Base-by-base conservation (phyloP, 2,329 filamentous ascomycete genomes). In the Claviceps capensis region DNA sequence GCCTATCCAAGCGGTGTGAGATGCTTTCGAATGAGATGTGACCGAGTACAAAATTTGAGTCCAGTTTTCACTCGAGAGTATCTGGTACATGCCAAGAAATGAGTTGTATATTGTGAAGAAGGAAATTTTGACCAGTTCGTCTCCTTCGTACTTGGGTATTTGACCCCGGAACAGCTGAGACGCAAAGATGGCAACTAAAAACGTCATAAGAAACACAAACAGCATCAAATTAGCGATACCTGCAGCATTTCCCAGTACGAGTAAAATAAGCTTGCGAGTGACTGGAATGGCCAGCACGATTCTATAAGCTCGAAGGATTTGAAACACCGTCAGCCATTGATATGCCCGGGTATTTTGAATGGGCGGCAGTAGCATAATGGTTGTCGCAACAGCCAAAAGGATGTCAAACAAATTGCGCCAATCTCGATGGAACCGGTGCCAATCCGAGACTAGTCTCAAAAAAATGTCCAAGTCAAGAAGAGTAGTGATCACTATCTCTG, bases 61-160 rank as follows among this genome's bases (percentile, higher is more conserved):
- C 93, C 93, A 98, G 62, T 95, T 88, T 65, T 98, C 93, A 61
- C 88, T 96, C 9, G 93, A 96, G 45, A 98, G 72, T 34, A 98
- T 81, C 68, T 96, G 88, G 64, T 98, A 98, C 89, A 98, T 97
- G 52, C 90, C 93, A 16, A 98, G 74, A 63, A 98, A 98, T 0
- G 89, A 86, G 63, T 97, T 97, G 72, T 85, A 98, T 38, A 98
- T 93, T 41, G 88, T 87, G 63, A 81, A 82, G 65, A 98, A 98
- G 0, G 87, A 86, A 43, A 93, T 79, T 22, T 77, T 69, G 55
- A 86, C 81, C 2, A 77, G 68, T 2, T 85, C 72, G 2, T 82
- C 85, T n/a, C 69, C 65, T 2, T 72, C 67, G 57, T 88, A 60
- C 36, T 74, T 60, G 0, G 87, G 84, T 30, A 97, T 79, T 59